Evolutionary conservation across 2,329 filamentous ascomycete species (phyloP), one percentile per base, ranked within the genome.

Genomic region (Fusarium penzigii): DNA sequence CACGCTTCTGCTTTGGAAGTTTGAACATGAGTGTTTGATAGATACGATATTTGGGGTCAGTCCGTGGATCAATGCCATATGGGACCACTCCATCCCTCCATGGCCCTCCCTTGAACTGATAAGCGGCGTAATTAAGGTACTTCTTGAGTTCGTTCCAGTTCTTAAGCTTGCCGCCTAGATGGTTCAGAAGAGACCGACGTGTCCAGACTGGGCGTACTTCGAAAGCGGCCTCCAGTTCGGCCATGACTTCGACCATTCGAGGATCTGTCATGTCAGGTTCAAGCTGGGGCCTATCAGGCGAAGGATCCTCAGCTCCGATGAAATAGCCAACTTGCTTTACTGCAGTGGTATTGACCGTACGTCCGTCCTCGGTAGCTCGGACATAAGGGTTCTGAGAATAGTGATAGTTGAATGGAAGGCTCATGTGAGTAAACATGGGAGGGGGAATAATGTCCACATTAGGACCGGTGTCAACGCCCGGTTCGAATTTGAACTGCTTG

Each of bases 21-120:
- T 92, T 89, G 75, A 96, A 96, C 73, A 90, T 88, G 57, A 97
- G 78, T 0, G 91, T 95, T 72, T 99, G 94, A 70, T 96, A 97
- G 49, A 85, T 77, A 34, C 92, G 87, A 67, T 88, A 92, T 49
- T 85, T 81, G 0, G 89, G 85, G 56, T 92, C 87, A 13, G 75
- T 81, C 36, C 94, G 84, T 3, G 94, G 94, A 67, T 99, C 94
- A 17, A 96, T 72, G 10, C 93, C 93, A 69, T 92, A 94, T 43
- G 82, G 85, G 57, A 97, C 84, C 48, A 97, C 85, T 3, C 89
- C 87, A 69, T 97, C 92, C 57, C 91, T 84, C 88, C 91, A 99
- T 0, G 94, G 92, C 0, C 94, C 94, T 17, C 89, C 91, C 53
- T 89, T 88, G 78, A 97, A 97, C 72, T 92, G 90, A 73, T 96